Evolutionary conservation across 1,284 basidiomycete species (phyloP).

Genomic region (Stygiomarasmius scandens): DNA sequence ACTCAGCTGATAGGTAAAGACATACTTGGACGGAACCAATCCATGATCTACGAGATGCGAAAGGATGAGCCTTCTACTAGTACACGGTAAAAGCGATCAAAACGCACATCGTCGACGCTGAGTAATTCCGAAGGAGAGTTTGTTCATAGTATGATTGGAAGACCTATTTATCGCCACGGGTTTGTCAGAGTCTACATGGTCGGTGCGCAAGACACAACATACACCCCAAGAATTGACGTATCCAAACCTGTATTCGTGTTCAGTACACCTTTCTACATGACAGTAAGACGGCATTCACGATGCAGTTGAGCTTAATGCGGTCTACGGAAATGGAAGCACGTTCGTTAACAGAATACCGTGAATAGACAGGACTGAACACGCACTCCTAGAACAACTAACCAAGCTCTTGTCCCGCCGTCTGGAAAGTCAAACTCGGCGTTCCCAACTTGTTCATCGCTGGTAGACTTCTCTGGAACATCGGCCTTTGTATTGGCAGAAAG

Average conservation of each 20-base stretch:
- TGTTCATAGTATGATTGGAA: slow-evolving; percentile 51
- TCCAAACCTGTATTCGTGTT: slow-evolving; percentile 13
- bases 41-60: slow-evolving; percentile 52
- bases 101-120: slow-evolving; percentile 47
- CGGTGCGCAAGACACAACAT: slow-evolving; percentile 5
- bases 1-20: neutral
- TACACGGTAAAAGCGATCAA: too few species aligned
- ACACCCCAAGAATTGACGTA: slow-evolving; percentile 20
- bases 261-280: neutral
- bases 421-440: slow-evolving; percentile 8
- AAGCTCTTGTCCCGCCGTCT: slow-evolving; percentile 14
- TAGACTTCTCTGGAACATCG: too few species aligned
- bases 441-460: neutral
- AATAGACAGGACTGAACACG: neutral
- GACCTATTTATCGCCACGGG: slow-evolving; percentile 27
- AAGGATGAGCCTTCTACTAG: too few species aligned
- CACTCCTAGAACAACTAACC: slow-evolving; percentile 15
- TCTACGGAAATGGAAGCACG: neutral
- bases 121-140: slow-evolving; percentile 32
- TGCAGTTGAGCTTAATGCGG: slow-evolving; percentile 10
- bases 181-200: neutral
- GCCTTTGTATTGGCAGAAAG: too few species aligned
- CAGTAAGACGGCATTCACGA: slow-evolving; percentile 6
- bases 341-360: too few species aligned
- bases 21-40: slow-evolving; percentile 55